Evolutionary conservation across 1,139 yeast species (phyloP), one percentile per base, ranked within the genome.

Genomic region (Zhuliangozyma blackwelliae): DNA sequence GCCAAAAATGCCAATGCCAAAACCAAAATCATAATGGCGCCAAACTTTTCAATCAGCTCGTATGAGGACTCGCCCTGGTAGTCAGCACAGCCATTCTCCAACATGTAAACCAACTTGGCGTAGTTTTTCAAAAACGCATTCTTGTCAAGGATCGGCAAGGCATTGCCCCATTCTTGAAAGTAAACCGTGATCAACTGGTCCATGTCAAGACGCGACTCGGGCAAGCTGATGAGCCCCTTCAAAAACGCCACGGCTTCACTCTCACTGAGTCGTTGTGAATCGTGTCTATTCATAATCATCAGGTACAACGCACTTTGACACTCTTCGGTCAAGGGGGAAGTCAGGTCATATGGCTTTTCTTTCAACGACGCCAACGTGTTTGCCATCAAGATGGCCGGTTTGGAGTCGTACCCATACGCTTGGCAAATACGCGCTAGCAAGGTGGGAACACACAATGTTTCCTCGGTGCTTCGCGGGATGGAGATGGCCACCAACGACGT

Each of bases 121-220:
- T 84, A 87, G 46, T 77, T 76, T 25, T 67, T 63, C 51, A 82
- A 64, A 50, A 87, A 87, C 5, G 76, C 68, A 34, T 75, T 74
- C 49, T 79, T 78, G 54, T 85, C 86, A 36, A 88, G 54, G 9
- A 86, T 68, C 0, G 96, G 94, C 30, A 82, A 67, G 11, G 77
- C 61, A 31, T 74, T 70, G 27, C 87, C 83, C 95, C 96, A 89
- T 43, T 83, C 84, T 45, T 79, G 82, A 60, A 87, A 88, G 55
- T 76, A 89, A 1, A 74, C 57, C 0, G 81, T 73, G 29, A 77
- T 66, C 28, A 79, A 61, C 25, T 75, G 75, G 48, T 81, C 85
- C 44, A 79, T 54, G 42, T 78, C 80, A 32, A 75, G 52, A 39
- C 79, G 68, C 13, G 79, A 60, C 2, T 36, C 55, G 1, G 89